Evolutionary conservation across 805 yeast genomes (phyloP).

Genomic region (Starmerella riodocensis): DNA sequence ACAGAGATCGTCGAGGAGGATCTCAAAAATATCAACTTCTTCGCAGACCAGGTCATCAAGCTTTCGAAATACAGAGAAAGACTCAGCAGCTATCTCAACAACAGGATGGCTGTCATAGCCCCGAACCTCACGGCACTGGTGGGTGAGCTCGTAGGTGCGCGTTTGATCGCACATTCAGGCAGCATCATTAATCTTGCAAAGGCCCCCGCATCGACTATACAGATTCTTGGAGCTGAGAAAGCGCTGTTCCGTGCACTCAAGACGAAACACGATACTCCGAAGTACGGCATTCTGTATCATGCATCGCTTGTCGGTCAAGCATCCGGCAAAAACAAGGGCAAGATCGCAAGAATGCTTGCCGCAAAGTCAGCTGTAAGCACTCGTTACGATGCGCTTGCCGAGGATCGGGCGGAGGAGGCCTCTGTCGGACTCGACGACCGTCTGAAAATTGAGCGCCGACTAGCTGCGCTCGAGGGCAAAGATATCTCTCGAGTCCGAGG

Average conservation of each 20-base stretch:
- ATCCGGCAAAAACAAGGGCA: conserved; percentile 94
- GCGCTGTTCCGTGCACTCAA: conserved; percentile 96
- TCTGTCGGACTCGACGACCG: conserved; percentile 85
- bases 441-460: conserved; percentile 85
- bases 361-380: conserved; percentile 96
- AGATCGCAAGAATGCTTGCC: conserved; percentile 95
- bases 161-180: conserved; percentile 95
- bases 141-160: conserved; percentile 97
- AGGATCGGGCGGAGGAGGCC: conserved; percentile 92
- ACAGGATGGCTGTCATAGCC: conserved; percentile 98
- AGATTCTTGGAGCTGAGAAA: conserved; percentile 97
- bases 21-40: conserved; percentile 70
- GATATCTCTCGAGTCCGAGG: conserved; percentile 74
- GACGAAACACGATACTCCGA: conserved; percentile 97
- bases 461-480: conserved; percentile 91
- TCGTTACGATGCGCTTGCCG: conserved; percentile 93
- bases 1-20: conserved; percentile 92
- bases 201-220: conserved; percentile 97
- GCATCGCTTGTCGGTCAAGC: conserved; percentile 98
- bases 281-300: conserved; percentile 92
- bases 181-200: conserved; percentile 87
- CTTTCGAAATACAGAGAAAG: conserved; percentile 95
- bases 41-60: conserved; percentile 93
- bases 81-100: conserved; percentile 73
- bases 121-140: conserved; percentile 92